Base-by-base conservation (phyloP, 805 yeast genomes). In the Myxozyma monticola region DNA sequence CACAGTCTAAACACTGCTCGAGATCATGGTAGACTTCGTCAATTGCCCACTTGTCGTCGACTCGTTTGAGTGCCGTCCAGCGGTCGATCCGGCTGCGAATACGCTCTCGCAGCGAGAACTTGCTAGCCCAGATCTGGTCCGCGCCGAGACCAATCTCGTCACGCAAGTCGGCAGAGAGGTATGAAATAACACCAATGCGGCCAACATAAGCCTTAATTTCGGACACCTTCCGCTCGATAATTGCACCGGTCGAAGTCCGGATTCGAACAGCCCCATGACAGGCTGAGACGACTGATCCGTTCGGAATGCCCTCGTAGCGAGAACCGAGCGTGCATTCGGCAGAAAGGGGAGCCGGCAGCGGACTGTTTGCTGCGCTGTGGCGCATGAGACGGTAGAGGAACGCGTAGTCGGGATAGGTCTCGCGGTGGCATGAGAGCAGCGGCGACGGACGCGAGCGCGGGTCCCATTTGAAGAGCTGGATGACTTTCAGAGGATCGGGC, bases 341-440 rank as follows among this genome's bases (percentile, higher is more conserved):
- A 7, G 37, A 15, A 25, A 30, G 24, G 21, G 37, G 12, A 22
- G 12, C 14, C 38, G 15, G 12, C n/a, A 6, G 21, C 12, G 21
- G 24, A 28, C 15, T 17, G 18, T 21, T n/a, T 12, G 44, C 45
- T 10, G 55, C 56, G 9, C 52, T 45, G 30, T 24, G 48, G 25
- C 56, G 50, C 70, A 67, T 67, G n/a, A 48, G 49, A 24, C 48
- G 41, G 45, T 52, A 60, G 22, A 67, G 60, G 5, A 34, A 15
- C 3, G 60, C 59, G 41, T 67, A 67, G 45, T 67, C 70, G 1
- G 70, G 70, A 42, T 67, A 67, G 10, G 63, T 49, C 38, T 63
- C 67, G 22, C 51, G 37, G 12, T 67, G 65, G 50, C 60, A 67
- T 10, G 58, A 48, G 12, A 64, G 47, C 28, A 67, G 48, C 17